These are phyloP conservation scores for Lecanicillium sp. DNA, from an alignment of 2,329 filamentous ascomycete species.

Conservation along the genomic window DNA sequence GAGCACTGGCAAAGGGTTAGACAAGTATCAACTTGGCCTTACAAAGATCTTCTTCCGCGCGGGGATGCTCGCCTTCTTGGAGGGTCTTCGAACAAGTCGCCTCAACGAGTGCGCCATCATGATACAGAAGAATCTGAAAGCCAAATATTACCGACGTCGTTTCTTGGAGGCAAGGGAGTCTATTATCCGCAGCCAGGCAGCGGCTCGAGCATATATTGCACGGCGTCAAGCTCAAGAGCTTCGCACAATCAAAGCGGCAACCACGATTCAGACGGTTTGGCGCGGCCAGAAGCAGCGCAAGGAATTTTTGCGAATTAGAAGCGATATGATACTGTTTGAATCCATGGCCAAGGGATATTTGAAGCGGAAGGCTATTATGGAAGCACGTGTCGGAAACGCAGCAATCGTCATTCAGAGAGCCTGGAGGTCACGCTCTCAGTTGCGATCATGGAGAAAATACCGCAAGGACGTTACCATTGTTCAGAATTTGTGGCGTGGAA, in stretches of 20 bases:
- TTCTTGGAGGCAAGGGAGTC: constrained; percentile 82
- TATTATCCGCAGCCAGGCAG: constrained; percentile 72
- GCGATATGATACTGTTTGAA: constrained; percentile 81
- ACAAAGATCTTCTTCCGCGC: constrained; percentile 99
- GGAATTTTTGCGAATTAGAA: constrained; percentile 67
- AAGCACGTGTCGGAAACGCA: constrained; percentile 87
- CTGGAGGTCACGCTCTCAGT: constrained; percentile 74
- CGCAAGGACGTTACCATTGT: constrained; percentile 82
- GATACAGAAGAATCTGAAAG: constrained; percentile 96
- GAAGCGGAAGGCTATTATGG: constrained; percentile 83
- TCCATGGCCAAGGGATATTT: constrained; percentile 88
- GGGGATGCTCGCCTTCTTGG: constrained; percentile 95
- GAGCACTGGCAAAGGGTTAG: constrained; percentile 62
- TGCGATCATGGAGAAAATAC: constrained; percentile 79
- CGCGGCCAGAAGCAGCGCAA: constrained; percentile 85
- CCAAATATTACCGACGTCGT: constrained; percentile 88
- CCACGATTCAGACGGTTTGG: constrained; percentile 93
- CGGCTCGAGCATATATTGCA: constrained; percentile 69
- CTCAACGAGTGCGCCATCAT: constrained; percentile 92
- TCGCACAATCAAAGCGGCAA: constrained; percentile 78
- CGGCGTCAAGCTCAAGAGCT: constrained; percentile 72
- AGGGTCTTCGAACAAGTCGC: constrained; percentile 83
- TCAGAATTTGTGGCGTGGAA: constrained; percentile 90
- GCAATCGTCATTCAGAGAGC: constrained; percentile 83
- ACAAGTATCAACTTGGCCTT: constrained; percentile 95